Percentiles rank a stretch among this genome's conserved stretches.
Conservation (phyloP, 2,329 filamentous ascomycete genomes). For the Pseudogymnoascus sp. region DNA sequence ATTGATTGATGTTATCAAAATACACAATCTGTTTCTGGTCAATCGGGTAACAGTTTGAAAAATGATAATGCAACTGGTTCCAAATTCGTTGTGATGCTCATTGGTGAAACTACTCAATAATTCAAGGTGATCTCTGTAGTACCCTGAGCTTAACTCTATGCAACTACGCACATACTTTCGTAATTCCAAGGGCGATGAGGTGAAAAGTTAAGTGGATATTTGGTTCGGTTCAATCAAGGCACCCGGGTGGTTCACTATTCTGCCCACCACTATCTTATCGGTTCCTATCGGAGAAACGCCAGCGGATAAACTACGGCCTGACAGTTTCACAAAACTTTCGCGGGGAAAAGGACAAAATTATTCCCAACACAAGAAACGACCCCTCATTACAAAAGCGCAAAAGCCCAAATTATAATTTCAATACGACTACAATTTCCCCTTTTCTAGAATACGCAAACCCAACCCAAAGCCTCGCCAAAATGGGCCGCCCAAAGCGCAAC, state of each 20-base stretch:
- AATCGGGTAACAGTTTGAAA: not conserved
- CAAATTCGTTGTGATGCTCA: not conserved
- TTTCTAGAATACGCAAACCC: not conserved
- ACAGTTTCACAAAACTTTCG: constrained; percentile 3
- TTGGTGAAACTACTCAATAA: not conserved
- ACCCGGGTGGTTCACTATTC: constrained; percentile 2
- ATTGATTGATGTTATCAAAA: not conserved
- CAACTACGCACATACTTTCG: not conserved
- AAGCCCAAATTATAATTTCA: not conserved
- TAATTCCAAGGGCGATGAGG: not conserved
- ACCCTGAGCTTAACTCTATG: too few species aligned
- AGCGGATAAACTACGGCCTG: constrained; percentile 4
- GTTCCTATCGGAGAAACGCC: constrained; percentile 6
- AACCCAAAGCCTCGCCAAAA: constrained; percentile 26
- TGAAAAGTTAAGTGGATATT: not conserved
- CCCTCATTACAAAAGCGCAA: not conserved
- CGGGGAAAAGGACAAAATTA: not conserved
- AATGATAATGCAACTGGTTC: not conserved
- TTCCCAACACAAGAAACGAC: not conserved
- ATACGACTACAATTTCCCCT: not conserved
- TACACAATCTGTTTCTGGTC: not conserved
- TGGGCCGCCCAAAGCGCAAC: constrained; percentile 69
- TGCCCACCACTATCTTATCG: not conserved
- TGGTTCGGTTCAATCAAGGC: not conserved
- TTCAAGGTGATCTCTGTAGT: not conserved